Evolutionary conservation across 495 filamentous ascomycete species (phyloP).

Genomic region (Rhizodiscina lignyota): DNA sequence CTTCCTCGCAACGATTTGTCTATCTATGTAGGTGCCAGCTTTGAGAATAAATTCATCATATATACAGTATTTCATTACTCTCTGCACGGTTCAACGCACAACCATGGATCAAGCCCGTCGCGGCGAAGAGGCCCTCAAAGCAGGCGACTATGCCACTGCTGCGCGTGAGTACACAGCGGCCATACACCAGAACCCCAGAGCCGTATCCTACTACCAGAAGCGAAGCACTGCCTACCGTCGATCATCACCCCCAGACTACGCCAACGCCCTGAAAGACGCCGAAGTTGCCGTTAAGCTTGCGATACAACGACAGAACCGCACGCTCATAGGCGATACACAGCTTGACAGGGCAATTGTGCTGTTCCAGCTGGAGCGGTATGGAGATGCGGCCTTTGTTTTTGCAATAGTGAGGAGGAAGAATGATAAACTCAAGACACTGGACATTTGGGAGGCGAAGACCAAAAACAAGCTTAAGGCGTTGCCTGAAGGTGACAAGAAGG

Average conservation of each 20-base stretch:
- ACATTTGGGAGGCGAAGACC: slow-evolving; percentile 46
- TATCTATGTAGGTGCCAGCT: no score
- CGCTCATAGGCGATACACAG: slow-evolving; percentile 66
- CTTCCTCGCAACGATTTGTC: no score
- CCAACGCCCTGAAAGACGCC: slow-evolving; percentile 56
- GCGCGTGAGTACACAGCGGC: slow-evolving; percentile 62
- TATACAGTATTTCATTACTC: no score
- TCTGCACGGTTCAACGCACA: no score
- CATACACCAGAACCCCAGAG: slow-evolving; percentile 43
- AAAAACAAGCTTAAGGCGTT: slow-evolving; percentile 30
- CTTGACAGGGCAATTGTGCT: slow-evolving; percentile 63
- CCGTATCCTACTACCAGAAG: slow-evolving; percentile 72
- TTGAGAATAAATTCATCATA: no score
- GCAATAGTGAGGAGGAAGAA: slow-evolving; percentile 42
- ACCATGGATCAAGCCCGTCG: slow-evolving; percentile 43
- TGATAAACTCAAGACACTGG: slow-evolving; percentile 42
- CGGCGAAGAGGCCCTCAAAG: slow-evolving; percentile 47
- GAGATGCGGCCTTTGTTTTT: slow-evolving; percentile 61
- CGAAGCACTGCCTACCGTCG: slow-evolving; percentile 74
- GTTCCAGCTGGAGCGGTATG: slow-evolving; percentile 52
- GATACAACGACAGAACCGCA: slow-evolving; percentile 55
- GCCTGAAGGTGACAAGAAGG: slow-evolving; percentile 37
- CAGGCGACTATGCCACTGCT: slow-evolving; percentile 46
- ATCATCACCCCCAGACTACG: slow-evolving; percentile 32
- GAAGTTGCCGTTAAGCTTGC: slow-evolving; percentile 60